Evolutionary conservation across 805 yeast genomes (phyloP).

Genomic region (Ogataea thermomethanolica): DNA sequence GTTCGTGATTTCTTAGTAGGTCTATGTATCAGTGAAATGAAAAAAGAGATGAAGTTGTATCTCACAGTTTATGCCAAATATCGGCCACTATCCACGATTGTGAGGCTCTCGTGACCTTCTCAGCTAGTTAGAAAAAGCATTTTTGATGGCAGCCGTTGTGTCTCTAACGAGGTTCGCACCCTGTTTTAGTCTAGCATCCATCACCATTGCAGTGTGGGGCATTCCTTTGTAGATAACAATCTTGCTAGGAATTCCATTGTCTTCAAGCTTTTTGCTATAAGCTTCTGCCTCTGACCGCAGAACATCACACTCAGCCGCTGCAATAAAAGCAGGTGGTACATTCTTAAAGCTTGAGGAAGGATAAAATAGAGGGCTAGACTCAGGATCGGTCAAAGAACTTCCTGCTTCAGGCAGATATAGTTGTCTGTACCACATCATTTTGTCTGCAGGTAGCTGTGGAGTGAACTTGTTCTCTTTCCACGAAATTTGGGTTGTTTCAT

Average conservation of each 20-base stretch:
- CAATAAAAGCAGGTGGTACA: constrained; percentile 40
- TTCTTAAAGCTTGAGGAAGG: constrained; percentile 37
- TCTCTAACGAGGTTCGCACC: constrained; percentile 10
- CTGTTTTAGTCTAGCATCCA: constrained; percentile 35
- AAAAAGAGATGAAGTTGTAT: too few species aligned
- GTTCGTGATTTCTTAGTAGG: too few species aligned
- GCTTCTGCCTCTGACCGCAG: constrained; percentile 43
- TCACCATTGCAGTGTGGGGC: constrained; percentile 49
- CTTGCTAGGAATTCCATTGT: constrained; percentile 36
- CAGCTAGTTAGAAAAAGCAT: constrained; percentile 1
- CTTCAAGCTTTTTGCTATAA: constrained; percentile 36
- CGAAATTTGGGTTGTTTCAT: constrained; percentile 33
- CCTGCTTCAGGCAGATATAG: constrained; percentile 41
- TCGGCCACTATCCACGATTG: too few species aligned
- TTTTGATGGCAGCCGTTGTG: constrained; percentile 4
- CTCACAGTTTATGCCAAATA: too few species aligned
- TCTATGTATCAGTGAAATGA: too few species aligned
- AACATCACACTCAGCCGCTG: constrained; percentile 43
- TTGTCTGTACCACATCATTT: constrained; percentile 44
- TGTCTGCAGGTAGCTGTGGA: constrained; percentile 43
- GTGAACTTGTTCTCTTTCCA: constrained; percentile 39
- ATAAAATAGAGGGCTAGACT: constrained; percentile 41
- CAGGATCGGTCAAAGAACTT: constrained; percentile 30
- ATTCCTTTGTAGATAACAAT: constrained; percentile 38
- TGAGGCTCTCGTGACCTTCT: too few species aligned